These are phyloP conservation scores for Pseudozyma tsukubaensis DNA, from an alignment of 1,284 basidiomycete species.

Conservation along the genomic window DNA sequence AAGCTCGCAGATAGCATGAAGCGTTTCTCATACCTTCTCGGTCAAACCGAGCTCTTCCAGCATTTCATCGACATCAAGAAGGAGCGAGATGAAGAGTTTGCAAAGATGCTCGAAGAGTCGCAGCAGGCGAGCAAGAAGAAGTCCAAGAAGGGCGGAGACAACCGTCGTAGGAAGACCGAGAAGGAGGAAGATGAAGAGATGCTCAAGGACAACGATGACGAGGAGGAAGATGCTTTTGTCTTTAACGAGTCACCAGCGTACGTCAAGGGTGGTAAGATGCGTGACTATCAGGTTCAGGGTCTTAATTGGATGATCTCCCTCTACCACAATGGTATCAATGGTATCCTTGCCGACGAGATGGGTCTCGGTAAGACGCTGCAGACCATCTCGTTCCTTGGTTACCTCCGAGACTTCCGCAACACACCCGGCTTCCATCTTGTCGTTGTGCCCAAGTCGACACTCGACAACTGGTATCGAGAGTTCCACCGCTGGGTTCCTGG, in stretches of 20 bases:
- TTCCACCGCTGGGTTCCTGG: constrained; percentile 88
- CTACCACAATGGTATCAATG: constrained; percentile 63
- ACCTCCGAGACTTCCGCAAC: constrained; percentile 85
- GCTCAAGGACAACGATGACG: constrained; percentile 84
- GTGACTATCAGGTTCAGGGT: constrained; percentile 94
- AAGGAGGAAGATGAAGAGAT: constrained; percentile 82
- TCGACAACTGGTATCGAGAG: constrained; percentile 96
- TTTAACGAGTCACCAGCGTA: constrained; percentile 63
- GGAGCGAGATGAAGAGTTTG: constrained; percentile 93
- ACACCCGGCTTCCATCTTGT: constrained; percentile 88
- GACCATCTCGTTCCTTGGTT: constrained; percentile 96
- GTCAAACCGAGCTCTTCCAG: constrained; percentile 68
- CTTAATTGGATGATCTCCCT: constrained; percentile 86
- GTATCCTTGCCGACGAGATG: constrained; percentile 72
- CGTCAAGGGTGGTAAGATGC: constrained; percentile 81
- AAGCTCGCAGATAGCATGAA: constrained; percentile 67
- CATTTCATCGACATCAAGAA: constrained; percentile 70
- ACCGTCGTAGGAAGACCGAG: constrained; percentile 88
- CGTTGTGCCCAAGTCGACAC: constrained; percentile 95
- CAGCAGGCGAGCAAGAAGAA: constrained; percentile 54
- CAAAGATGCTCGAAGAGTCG: constrained; percentile 79
- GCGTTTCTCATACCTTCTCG: constrained; percentile 65
- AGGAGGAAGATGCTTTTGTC: constrained; percentile 73
- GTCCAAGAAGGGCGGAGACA: constrained; percentile 65
- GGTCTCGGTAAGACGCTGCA: constrained; percentile 98